Evolutionary conservation across 2,329 filamentous ascomycete species (phyloP).

Genomic region (Stagonosporopsis tanaceti): DNA sequence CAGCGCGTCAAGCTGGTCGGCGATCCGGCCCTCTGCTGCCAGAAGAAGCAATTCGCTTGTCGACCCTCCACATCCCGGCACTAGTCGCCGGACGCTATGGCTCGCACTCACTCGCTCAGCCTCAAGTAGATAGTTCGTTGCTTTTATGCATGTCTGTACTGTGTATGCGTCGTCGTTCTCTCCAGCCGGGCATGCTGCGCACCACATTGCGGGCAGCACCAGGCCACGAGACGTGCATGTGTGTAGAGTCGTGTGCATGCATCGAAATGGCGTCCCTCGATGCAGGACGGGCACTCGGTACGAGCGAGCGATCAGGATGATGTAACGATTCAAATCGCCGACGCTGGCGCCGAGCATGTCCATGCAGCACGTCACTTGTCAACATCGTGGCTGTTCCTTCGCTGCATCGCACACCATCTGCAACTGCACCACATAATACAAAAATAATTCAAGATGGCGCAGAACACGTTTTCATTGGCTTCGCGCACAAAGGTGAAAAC

Average conservation of each 20-base stretch:
- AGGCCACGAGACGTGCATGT: conserved; percentile 20
- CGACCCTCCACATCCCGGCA: conserved; percentile 8
- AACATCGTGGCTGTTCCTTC: conserved; percentile 20
- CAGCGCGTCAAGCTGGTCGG: conserved; percentile 9
- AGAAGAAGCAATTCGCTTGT: conserved; percentile 21
- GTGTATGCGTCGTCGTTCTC: conserved; percentile 21
- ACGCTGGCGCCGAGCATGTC: conserved; percentile 36
- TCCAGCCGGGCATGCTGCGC: conserved; percentile 24
- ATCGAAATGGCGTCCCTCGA: conserved; percentile 11
- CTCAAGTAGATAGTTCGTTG: conserved; percentile 19
- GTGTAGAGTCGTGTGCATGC: conserved; percentile 12
- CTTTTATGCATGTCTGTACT: conserved; percentile 29
- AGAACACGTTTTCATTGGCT: conserved; percentile 51
- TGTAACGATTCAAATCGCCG: conserved; percentile 30
- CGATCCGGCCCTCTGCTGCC: conserved; percentile 12
- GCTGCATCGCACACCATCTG: conserved; percentile 38
- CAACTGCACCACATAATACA: conserved; percentile 21
- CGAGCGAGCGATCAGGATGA: conserved; percentile 29
- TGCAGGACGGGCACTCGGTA: neutral
- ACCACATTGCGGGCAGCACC: conserved; percentile 16
- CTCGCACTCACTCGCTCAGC: conserved; percentile 10
- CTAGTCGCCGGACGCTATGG: conserved; percentile 16
- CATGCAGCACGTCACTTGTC: conserved; percentile 26
- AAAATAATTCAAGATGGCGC: conserved; percentile 39
- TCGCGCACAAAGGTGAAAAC: conserved; percentile 51